phyloP scores from a whole-genome alignment of 1,139 yeast genomes.

The Pichia sp. region DNA sequence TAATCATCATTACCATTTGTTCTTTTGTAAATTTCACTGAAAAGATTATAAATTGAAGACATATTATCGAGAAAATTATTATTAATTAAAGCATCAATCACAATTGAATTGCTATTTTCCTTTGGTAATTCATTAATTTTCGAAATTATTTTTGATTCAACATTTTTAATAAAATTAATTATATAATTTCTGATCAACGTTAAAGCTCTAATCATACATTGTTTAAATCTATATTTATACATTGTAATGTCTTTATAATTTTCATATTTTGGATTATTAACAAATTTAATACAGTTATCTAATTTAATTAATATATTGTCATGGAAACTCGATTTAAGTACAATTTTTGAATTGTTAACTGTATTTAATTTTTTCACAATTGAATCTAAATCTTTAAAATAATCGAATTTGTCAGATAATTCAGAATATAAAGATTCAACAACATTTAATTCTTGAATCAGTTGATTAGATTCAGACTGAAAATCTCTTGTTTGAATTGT shows the following conservation, averaged over 20 bases:
- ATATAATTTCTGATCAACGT: constrained; percentile 69
- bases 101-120: constrained; percentile 26
- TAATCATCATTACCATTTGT: constrained; percentile 30
- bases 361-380: constrained; percentile 64
- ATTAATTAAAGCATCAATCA: constrained; percentile 52
- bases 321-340: constrained; percentile 49
- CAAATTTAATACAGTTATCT: constrained; percentile 51
- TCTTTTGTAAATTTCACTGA: constrained; percentile 46
- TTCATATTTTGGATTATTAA: constrained; percentile 36
- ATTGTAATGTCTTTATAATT: constrained; percentile 64
- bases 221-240: constrained; percentile 69
- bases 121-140: constrained; percentile 23
- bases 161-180: constrained; percentile 44
- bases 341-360: constrained; percentile 56
- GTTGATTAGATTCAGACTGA: too few relatives aligned
- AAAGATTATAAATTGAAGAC: constrained; percentile 38
- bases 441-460: too few relatives aligned
- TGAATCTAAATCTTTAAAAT: constrained; percentile 65
- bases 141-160: constrained; percentile 38
- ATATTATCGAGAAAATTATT: constrained; percentile 51
- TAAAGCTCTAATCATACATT: constrained; percentile 77
- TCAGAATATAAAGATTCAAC: constrained; percentile 35
- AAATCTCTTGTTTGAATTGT: too few relatives aligned
- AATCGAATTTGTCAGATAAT: constrained; percentile 46
- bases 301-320: constrained; percentile 49